These are phyloP conservation scores for Backusella luteola DNA, from an alignment of 192 early-diverging fungal genomes.

Conservation along the genomic window DNA sequence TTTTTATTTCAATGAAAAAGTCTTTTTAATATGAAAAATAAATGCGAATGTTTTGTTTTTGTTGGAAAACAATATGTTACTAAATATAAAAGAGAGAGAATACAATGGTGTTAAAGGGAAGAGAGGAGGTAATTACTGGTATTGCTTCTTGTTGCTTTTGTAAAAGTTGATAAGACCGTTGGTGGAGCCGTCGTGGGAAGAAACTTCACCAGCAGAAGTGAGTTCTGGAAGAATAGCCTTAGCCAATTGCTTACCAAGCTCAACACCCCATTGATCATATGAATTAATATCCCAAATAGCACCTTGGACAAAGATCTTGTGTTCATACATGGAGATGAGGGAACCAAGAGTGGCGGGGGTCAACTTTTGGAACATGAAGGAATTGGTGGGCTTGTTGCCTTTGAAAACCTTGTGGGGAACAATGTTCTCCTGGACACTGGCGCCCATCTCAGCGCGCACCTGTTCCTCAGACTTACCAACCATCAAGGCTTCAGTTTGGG, in stretches of 20 bases:
- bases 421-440: conserved; percentile 61
- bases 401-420: conserved; percentile 96
- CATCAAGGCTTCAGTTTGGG: conserved; percentile 98
- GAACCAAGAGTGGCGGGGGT: conserved; percentile 87
- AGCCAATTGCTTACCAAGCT: conserved; percentile 98
- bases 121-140: background rate
- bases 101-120: background rate
- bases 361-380: conserved; percentile 90
- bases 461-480: conserved; percentile 82
- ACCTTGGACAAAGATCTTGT: conserved; percentile 99
- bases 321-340: conserved; percentile 98
- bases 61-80: background rate
- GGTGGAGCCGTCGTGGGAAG: conserved; percentile 87
- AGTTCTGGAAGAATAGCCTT: conserved; percentile 95
- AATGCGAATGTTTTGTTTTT: conserved; percentile 7
- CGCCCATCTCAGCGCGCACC: conserved; percentile 80
- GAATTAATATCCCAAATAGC: conserved; percentile 98
- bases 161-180: conserved; percentile 98
- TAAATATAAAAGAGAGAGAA: background rate
- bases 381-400: conserved; percentile 98
- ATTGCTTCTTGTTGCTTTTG: conserved; percentile 51
- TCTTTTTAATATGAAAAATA: conserved; percentile 3
- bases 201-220: conserved; percentile 52
- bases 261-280: conserved; percentile 95
- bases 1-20: conserved; percentile 2